A percentile compares a stretch with the other conserved stretches of the same genome.
Conservation (phyloP, 2,329 filamentous ascomycete genomes). For the Madurella mycetomatis region DNA sequence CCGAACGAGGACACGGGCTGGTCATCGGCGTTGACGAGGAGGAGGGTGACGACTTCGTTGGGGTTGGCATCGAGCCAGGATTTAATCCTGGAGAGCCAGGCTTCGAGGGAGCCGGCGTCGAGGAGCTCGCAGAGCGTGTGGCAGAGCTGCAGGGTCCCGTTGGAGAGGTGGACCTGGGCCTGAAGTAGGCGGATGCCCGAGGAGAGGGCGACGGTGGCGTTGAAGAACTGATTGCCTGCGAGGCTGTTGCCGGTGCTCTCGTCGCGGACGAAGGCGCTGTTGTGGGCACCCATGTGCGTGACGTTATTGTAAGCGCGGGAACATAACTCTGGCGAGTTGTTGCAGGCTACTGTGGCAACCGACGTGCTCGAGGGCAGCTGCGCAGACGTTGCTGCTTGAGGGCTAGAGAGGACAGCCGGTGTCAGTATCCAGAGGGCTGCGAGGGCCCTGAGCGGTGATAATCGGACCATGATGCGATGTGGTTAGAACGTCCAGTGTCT, state of each 20-base stretch:
- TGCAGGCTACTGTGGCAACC: constrained; percentile 50
- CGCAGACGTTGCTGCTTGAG: constrained; percentile 19
- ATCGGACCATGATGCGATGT: constrained; percentile 1
- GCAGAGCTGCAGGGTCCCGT: constrained; percentile 61
- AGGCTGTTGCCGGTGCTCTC: constrained; percentile 55
- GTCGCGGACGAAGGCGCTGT: constrained; percentile 68
- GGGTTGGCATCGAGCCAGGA: constrained; percentile 65
- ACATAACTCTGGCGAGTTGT: constrained; percentile 76
- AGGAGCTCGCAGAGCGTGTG: constrained; percentile 64
- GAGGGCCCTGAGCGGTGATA: neutral
- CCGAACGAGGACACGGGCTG: constrained; percentile 52
- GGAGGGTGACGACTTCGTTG: constrained; percentile 70
- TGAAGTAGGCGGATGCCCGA: constrained; percentile 68
- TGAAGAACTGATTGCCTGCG: constrained; percentile 69
- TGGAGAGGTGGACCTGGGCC: constrained; percentile 63
- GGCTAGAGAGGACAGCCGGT: neutral
- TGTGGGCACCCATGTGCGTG: constrained; percentile 73
- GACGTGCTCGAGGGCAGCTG: neutral
- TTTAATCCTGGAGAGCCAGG: constrained; percentile 62
- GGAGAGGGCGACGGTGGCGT: constrained; percentile 65
- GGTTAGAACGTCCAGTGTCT: neutral
- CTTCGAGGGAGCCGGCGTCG: constrained; percentile 61
- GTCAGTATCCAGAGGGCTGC: constrained; percentile 4
- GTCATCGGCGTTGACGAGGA: constrained; percentile 67
- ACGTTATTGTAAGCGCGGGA: constrained; percentile 67